Percentiles rank a stretch among this genome's conserved stretches.
These are phyloP conservation scores for Fraxinus americana DNA, from an alignment of 257 asterid genomes.

Conservation along the genomic window DNA sequence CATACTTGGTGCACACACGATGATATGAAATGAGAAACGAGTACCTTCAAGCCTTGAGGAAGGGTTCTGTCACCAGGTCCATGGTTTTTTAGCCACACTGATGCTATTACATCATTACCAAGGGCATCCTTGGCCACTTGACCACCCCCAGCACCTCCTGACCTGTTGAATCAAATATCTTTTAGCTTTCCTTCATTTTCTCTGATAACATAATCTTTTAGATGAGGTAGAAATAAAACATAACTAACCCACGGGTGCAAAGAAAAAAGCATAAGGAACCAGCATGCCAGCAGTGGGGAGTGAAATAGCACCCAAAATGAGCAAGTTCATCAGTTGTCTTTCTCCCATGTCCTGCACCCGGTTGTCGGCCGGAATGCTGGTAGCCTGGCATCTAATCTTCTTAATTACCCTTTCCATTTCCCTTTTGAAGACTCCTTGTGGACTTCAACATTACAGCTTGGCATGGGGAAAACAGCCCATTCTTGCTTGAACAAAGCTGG, in stretches of 20 bases:
- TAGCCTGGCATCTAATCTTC: constrained; percentile 85
- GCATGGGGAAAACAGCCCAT: constrained; percentile 42
- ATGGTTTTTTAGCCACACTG: constrained; percentile 67
- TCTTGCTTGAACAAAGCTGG: constrained; percentile 71
- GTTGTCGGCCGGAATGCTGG: constrained; percentile 69
- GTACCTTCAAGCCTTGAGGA: constrained; percentile 85
- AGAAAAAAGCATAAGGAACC: constrained; percentile 73
- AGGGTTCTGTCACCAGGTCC: constrained; percentile 91
- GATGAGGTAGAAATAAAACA: too few relatives aligned
- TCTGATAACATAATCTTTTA: too few relatives aligned
- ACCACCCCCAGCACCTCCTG: constrained; percentile 59
- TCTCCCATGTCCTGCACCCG: constrained; percentile 90
- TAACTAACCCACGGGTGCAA: constrained; percentile 80
- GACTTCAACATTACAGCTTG: constrained; percentile 40
- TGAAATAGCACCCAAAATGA: constrained; percentile 76
- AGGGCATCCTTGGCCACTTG: constrained; percentile 76
- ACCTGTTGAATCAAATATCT: constrained; percentile 35
- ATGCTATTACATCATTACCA: constrained; percentile 79
- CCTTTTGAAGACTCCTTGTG: constrained; percentile 27
- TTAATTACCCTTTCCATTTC: constrained; percentile 33
- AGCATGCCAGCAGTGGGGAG: constrained; percentile 76
- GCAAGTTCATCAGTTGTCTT: constrained; percentile 77
- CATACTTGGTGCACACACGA: background rate
- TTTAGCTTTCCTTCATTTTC: too few relatives aligned
- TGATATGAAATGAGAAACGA: background rate